Evolutionary conservation across 805 yeast species (phyloP).

Genomic region (Myxozyma mucilagina): DNA sequence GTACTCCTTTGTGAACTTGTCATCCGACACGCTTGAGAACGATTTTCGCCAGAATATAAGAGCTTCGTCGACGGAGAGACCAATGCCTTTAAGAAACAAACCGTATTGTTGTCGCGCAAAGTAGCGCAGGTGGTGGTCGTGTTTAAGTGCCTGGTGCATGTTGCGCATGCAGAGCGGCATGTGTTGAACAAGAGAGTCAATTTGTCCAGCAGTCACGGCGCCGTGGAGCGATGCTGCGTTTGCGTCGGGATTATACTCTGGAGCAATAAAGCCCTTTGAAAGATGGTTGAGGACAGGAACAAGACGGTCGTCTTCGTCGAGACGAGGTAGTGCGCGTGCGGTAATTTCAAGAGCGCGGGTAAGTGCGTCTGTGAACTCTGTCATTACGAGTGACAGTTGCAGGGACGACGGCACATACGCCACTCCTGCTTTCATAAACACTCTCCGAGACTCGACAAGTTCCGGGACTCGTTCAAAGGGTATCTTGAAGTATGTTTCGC

Average conservation of each 20-base stretch:
- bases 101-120: conserved; percentile 83
- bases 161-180: conserved; percentile 81
- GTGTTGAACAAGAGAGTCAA: conserved; percentile 58
- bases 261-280: conserved; percentile 62
- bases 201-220: conserved; percentile 61
- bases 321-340: conserved; percentile 72
- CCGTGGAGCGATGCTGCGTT: no score
- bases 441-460: conserved; percentile 69
- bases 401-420: conserved; percentile 84
- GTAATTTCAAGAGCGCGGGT: conserved; percentile 59
- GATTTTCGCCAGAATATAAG: conserved; percentile 77
- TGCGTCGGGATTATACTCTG: conserved; percentile 49
- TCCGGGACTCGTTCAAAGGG: conserved; percentile 86
- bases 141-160: conserved; percentile 60
- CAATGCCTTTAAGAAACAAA: conserved; percentile 84
- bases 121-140: conserved; percentile 73
- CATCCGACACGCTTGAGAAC: conserved; percentile 66
- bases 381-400: conserved; percentile 68
- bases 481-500: conserved; percentile 73
- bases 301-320: conserved; percentile 89
- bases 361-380: conserved; percentile 63
- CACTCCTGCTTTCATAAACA: conserved; percentile 63
- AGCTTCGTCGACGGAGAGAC: conserved; percentile 84
- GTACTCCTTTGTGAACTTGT: conserved; percentile 84
- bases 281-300: conserved; percentile 80